Evolutionary conservation across 2,329 filamentous ascomycete genomes (phyloP), one percentile per base, ranked within the genome.

Genomic region (Truncatella angustata): DNA sequence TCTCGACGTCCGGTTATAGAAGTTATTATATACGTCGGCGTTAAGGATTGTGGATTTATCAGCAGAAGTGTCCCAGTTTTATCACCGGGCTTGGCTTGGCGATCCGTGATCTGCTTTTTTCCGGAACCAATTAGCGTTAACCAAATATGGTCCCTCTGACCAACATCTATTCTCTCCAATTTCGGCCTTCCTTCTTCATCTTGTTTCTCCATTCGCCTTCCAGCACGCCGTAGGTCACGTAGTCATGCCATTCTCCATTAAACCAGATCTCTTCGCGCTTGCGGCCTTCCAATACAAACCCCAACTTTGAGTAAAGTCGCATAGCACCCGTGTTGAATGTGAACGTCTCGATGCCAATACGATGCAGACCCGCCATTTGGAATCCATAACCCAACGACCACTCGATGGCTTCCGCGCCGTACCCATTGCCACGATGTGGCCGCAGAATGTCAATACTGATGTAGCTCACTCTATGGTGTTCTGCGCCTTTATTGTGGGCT

Each of bases 401-500:
- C 35, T 59, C 52, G 26, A 73, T 67, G 4, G 70, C 70, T 56
- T 73, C 71, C n/a, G 52, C 57, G 1, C 69, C 70, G 53, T 71
- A 72, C 0, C 70, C 70, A 18, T 61, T 58, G 1, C 70, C 59
- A 30, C 65, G 66, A 46, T 68, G 57, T 5, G 44, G 49, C 23
- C 52, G 53, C 5, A 56, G 37, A 10, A 73, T 54, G 54, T 66
- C 60, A 45, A 73, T 64, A 32, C 65, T 61, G 45, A 73, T 58
- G 36, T 71, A 66, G 11, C 70, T 68, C 54, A 63, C 63, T 12
- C 76, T 69, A 55, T 79, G 74, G 52, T 77, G 74, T 4, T 62
- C 63, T 53, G 7, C 53, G 49, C 21, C 59, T 53, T n/a, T 61
- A 53, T 5, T 58, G 53, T 5, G 56, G 21, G 1, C 24, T 48